Evolutionary conservation across 208 protist species (phyloP).

Genomic region (Leishmania braziliensis): DNA sequence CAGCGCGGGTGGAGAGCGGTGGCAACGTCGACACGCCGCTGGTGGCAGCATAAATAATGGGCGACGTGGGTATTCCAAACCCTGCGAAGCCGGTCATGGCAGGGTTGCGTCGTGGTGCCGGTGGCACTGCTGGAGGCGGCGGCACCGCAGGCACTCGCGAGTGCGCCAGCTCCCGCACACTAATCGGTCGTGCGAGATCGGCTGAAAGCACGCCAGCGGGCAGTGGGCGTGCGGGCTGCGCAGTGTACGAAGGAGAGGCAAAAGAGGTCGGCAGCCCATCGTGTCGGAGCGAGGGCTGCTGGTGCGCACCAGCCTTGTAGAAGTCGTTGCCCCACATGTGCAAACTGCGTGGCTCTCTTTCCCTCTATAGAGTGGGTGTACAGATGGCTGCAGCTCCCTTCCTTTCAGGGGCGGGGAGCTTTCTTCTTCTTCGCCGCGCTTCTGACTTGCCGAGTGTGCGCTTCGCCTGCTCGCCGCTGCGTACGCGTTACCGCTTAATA

Average conservation of each 20-base stretch:
- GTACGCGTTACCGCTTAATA: neutral
- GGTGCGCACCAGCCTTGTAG: neutral
- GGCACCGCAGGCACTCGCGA: conserved; percentile 10
- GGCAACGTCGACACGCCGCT: conserved; percentile 18
- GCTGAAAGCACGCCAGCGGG: conserved; percentile 21
- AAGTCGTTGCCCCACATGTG: conserved; percentile 20
- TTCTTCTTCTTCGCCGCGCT: neutral
- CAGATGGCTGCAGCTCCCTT: neutral
- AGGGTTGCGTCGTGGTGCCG: neutral
- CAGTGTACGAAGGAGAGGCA: neutral
- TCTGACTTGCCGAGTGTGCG: neutral
- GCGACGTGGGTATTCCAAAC: conserved; percentile 21
- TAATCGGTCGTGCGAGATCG: conserved; percentile 50
- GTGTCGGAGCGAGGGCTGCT: neutral
- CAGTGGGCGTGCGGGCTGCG: conserved; percentile 5
- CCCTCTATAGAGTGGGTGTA: neutral
- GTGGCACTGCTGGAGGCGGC: neutral
- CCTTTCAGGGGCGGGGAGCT: neutral
- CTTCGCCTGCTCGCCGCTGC: neutral
- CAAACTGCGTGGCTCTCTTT: neutral
- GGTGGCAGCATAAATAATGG: conserved; percentile 35
- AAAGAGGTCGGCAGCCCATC: neutral
- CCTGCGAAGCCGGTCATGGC: conserved; percentile 14
- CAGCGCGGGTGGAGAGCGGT: neutral
- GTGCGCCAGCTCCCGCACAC: conserved; percentile 47